A percentile compares a stretch with the other conserved stretches of the same genome.
phyloP scores from a whole-genome alignment of 345 rosid genomes.

The Brassica juncea region DNA sequence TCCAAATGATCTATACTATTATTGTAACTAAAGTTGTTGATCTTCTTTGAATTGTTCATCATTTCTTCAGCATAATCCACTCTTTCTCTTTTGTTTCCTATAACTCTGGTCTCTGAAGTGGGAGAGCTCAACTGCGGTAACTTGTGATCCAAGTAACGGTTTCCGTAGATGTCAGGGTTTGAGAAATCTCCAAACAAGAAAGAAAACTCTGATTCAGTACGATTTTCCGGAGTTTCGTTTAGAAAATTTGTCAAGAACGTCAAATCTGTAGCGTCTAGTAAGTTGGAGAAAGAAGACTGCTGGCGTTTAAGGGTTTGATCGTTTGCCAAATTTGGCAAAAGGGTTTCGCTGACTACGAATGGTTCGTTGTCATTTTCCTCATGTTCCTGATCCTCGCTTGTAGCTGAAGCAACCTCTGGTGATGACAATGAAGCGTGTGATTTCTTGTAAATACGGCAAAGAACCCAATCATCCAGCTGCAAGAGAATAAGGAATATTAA shows the following conservation, averaged over 20 bases:
- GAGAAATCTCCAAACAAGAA: constrained; percentile 29
- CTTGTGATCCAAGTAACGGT: constrained; percentile 51
- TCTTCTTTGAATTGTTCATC: constrained; percentile 51
- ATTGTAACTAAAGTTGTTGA: constrained; percentile 51
- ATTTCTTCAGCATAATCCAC: constrained; percentile 45
- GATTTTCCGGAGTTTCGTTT: constrained; percentile 50
- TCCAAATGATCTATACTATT: constrained; percentile 47
- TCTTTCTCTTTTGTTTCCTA: constrained; percentile 58
- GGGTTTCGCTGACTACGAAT: constrained; percentile 23
- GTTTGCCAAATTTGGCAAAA: constrained; percentile 40
- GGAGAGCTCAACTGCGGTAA: constrained; percentile 54
- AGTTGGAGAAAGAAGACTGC: constrained; percentile 69
- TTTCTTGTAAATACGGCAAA: constrained; percentile 93
- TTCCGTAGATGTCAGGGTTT: constrained; percentile 27
- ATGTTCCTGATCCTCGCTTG: constrained; percentile 58
- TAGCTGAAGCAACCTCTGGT: constrained; percentile 34
- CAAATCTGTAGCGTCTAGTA: constrained; percentile 75
- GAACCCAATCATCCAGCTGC: constrained; percentile 98
- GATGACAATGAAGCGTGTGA: constrained; percentile 54
- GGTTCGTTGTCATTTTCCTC: constrained; percentile 56
- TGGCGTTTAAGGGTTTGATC: constrained; percentile 54
- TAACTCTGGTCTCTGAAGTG: constrained; percentile 36
- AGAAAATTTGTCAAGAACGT: constrained; percentile 57
- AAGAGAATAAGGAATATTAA: neutral
- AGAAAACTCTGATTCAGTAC: constrained; percentile 42